Conservation (phyloP, 345 rosid genomes). For the Ceriops zippeliana region DNA sequence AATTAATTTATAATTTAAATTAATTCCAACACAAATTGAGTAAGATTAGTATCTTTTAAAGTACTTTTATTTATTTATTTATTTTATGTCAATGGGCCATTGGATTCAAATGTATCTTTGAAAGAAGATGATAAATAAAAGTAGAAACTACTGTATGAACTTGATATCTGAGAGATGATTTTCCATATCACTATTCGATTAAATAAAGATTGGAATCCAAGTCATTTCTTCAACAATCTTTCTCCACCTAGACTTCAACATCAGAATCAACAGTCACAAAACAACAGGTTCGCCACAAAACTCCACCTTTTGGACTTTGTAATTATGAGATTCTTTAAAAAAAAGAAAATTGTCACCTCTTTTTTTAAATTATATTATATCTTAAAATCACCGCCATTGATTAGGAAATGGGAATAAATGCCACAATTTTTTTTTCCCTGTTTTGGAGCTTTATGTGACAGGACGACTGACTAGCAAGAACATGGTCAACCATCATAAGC, state of each 20-base stretch:
- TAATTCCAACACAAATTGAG: not conserved
- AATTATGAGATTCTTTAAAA: conserved; percentile 54
- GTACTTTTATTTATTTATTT: not conserved
- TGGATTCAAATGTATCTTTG: conserved; percentile 12
- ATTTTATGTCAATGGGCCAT: not conserved
- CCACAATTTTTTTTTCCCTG: conserved; percentile 25
- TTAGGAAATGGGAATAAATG: conserved; percentile 50
- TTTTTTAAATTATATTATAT: not conserved
- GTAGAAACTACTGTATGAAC: not conserved
- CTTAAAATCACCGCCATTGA: conserved; percentile 50
- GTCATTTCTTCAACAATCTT: conserved; percentile 26
- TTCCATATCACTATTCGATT: not conserved
- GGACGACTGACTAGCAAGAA: conserved; percentile 12
- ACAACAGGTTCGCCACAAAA: conserved; percentile 84
- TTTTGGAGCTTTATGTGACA: conserved; percentile 24
- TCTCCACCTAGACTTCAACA: conserved; percentile 14
- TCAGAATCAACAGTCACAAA: conserved; percentile 43
- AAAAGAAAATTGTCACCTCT: conserved; percentile 21
- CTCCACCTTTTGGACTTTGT: conserved; percentile 46
- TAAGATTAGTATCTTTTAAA: conserved; percentile 8
- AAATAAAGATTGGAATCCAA: conserved; percentile 35
- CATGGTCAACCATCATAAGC: conserved; percentile 29
- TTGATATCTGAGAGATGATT: not conserved
- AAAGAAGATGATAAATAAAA: conserved; percentile 7
- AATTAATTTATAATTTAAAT: too few species aligned